Base-by-base conservation (phyloP, 1,284 basidiomycete genomes). In the Schizophyllum commune region DNA sequence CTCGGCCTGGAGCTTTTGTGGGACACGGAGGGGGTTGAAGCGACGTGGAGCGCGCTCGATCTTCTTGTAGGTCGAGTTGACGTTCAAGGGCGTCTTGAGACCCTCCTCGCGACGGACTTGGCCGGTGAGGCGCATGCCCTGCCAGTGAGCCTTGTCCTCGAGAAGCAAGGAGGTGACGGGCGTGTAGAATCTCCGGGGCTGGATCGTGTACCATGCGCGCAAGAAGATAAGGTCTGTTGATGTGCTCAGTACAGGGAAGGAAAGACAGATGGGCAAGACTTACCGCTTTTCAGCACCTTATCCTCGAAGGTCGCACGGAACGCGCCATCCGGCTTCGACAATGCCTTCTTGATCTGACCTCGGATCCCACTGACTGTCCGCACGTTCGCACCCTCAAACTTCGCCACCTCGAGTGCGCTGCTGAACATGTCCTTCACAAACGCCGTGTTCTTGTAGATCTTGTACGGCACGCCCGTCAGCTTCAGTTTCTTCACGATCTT, bases 401-500 rank as follows among this genome's bases (percentile, higher is more conserved):
- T 98, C 63, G 96, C 94, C 11, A 99, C 95, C 74, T 99, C 96
- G 33, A 99, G 81, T 11, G 92, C 87, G 57, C 85, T 88, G 63
- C 78, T 89, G 78, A 99, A 99, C 96, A 99, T 99, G 71, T 98
- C 94, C 78, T 91, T 95, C 68, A 99, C 82, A 72, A 99, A 99
- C 0, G 95, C 97, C 15, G 97, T 99, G 75, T 99, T 99, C 79
- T 98, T 99, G 83, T 91, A 99, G 62, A 99, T 92, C 82, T 98
- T 98, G 77, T 89, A 92, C 27, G 97, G 96, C 32, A 87, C 83
- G 55, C 97, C 96, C 0, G 95, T 99, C 61, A 99, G 77, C 78
- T 99, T 99, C 68, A 99, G 77, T 78, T 99, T 99, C 82, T 99
- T 99, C 66, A 99, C 95, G 65, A 99, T 98, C 78, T 92, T 92